These are phyloP conservation scores for Anisodus acutangulus DNA, from an alignment of 257 asterid species.

Conservation along the genomic window DNA sequence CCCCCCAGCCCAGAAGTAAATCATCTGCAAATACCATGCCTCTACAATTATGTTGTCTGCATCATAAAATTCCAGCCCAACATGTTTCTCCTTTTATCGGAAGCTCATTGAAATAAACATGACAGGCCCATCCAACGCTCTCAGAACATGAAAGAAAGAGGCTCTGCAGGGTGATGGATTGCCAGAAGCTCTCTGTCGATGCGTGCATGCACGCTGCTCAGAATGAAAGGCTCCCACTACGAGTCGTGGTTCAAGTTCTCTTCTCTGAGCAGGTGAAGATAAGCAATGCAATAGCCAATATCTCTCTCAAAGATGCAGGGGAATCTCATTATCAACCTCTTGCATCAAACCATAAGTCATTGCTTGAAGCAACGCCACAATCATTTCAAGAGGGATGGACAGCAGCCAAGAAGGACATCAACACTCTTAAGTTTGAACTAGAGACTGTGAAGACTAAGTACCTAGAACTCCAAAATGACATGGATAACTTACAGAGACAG, in stretches of 20 bases:
- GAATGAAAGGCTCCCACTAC: slow-evolving; percentile 85
- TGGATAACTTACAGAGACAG: slow-evolving; percentile 79
- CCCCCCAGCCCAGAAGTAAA: neutral
- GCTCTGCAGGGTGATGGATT: slow-evolving; percentile 93
- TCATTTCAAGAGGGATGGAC: slow-evolving; percentile 99
- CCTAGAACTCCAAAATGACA: slow-evolving; percentile 69
- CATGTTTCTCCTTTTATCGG: slow-evolving; percentile 7
- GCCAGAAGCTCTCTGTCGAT: slow-evolving; percentile 93
- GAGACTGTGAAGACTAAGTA: slow-evolving; percentile 80
- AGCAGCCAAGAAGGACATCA: slow-evolving; percentile 88
- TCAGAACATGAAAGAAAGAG: slow-evolving; percentile 94
- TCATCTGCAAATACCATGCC: neutral
- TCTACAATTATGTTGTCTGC: neutral
- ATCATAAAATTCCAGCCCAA: slow-evolving; percentile 10
- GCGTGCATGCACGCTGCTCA: slow-evolving; percentile 99
- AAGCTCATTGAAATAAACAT: slow-evolving; percentile 26
- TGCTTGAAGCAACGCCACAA: slow-evolving; percentile 92
- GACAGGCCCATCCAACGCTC: slow-evolving; percentile 85
- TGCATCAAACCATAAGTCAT: slow-evolving; percentile 61
- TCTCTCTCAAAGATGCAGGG: slow-evolving; percentile 64
- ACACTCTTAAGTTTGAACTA: slow-evolving; percentile 83
- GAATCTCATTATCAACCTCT: slow-evolving; percentile 73
- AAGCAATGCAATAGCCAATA: slow-evolving; percentile 78
- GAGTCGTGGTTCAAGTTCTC: slow-evolving; percentile 90
- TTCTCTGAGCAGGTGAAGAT: slow-evolving; percentile 93